Percentiles rank a stretch among this genome's conserved stretches.
Conservation (phyloP, 2,329 filamentous ascomycete species). For the Lizonia empirigonia region DNA sequence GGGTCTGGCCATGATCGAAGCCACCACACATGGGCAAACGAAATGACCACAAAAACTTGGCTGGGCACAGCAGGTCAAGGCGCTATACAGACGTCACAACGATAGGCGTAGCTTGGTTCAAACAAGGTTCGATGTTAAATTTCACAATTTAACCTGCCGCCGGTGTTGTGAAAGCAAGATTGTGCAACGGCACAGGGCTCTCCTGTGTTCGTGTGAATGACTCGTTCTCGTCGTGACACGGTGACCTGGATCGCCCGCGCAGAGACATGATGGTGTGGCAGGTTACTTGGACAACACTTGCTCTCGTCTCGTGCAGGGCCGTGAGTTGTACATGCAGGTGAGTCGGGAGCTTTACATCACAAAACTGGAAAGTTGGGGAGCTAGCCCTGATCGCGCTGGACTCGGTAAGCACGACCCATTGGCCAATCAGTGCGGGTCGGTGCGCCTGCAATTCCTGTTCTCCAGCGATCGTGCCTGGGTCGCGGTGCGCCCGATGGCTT, state of each 20-base stretch:
- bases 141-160: conserved; percentile 19
- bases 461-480: conserved; percentile 23
- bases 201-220: conserved; percentile 9
- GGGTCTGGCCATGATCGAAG: conserved; percentile 13
- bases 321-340: conserved; percentile 29
- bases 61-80: conserved; percentile 7
- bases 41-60: conserved; percentile 18
- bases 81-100: conserved; percentile 22
- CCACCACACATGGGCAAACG: conserved; percentile 12
- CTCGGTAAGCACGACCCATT: conserved; percentile 15
- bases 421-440: conserved; percentile 24
- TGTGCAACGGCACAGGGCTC: conserved; percentile 14
- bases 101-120: conserved; percentile 18
- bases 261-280: conserved; percentile 13
- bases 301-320: conserved; percentile 4
- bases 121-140: conserved; percentile 30
- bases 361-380: conserved; percentile 17
- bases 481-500: conserved; percentile 5
- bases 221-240: conserved; percentile 11
- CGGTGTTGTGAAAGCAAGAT: conserved; percentile 6
- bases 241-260: conserved; percentile 6
- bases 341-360: conserved; percentile 30
- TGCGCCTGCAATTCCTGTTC: conserved; percentile 19
- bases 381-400: conserved; percentile 9
- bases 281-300: conserved; percentile 15